Evolutionary conservation across 768 basidiomycete genomes (phyloP).

Genomic region (Lepiota brunneoincarnata): DNA sequence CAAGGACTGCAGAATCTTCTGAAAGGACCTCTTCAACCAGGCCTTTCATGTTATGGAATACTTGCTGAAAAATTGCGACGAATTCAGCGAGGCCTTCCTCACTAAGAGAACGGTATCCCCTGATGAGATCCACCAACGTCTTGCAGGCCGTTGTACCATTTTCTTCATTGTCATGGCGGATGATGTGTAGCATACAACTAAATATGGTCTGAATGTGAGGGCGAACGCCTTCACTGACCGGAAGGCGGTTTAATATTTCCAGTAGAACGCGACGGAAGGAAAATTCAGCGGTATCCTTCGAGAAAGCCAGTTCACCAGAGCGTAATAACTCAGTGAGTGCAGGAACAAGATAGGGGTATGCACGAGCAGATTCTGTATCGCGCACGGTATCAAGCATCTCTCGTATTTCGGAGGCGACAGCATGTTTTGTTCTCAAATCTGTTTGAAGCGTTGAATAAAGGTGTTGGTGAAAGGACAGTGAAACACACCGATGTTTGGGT

Average conservation of each 20-base stretch:
- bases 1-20: slow-evolving; percentile 54
- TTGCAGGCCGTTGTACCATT: slow-evolving; percentile 90
- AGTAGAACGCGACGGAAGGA: slow-evolving; percentile 84
- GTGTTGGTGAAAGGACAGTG: background rate
- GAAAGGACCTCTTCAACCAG: slow-evolving; percentile 76
- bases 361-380: slow-evolving; percentile 69
- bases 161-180: slow-evolving; percentile 94
- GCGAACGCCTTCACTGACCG: slow-evolving; percentile 75
- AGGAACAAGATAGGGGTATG: slow-evolving; percentile 70
- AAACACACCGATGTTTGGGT: slow-evolving; percentile 65
- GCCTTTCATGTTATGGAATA: slow-evolving; percentile 69
- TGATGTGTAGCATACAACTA: slow-evolving; percentile 76
- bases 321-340: slow-evolving; percentile 71
- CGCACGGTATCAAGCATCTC: slow-evolving; percentile 79
- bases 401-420: slow-evolving; percentile 72
- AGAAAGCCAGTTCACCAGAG: slow-evolving; percentile 62
- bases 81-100: slow-evolving; percentile 79
- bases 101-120: slow-evolving; percentile 68
- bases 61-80: slow-evolving; percentile 74
- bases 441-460: slow-evolving; percentile 5
- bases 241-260: slow-evolving; percentile 87
- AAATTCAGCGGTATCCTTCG: slow-evolving; percentile 69
- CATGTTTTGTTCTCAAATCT: slow-evolving; percentile 73
- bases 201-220: slow-evolving; percentile 66
- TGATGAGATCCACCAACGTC: slow-evolving; percentile 83